Conservation (phyloP, 129 eudicot genomes). For the Helichrysum umbraculigerum region DNA sequence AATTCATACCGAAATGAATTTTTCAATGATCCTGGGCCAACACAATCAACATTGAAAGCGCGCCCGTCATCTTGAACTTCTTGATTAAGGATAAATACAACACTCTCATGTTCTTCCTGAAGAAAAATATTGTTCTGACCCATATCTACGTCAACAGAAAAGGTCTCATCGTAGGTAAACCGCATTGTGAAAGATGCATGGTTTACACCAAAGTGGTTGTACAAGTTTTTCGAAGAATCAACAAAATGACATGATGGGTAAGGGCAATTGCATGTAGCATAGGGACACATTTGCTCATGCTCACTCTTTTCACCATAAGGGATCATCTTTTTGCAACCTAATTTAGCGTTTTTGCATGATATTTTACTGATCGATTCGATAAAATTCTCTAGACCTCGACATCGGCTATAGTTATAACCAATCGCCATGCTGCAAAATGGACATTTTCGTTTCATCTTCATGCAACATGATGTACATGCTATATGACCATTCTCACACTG, state of each 20-base stretch:
- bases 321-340: conserved; percentile 3
- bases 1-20: neutral
- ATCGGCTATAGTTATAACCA: conserved; percentile 25
- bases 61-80: neutral
- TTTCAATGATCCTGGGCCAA: neutral
- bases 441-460: conserved; percentile 45
- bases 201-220: neutral
- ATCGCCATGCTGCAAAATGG: conserved; percentile 53
- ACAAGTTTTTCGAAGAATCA: neutral
- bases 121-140: neutral
- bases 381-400: conserved; percentile 2
- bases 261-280: neutral
- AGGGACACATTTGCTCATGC: neutral
- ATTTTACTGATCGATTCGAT: neutral
- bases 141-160: neutral
- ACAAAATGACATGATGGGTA: neutral
- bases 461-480: conserved; percentile 59
- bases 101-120: neutral
- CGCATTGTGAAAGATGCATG: neutral
- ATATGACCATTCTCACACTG: conserved; percentile 71
- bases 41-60: neutral
- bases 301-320: neutral
- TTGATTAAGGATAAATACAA: neutral
- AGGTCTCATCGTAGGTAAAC: neutral
- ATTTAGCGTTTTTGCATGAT: neutral